Evolutionary conservation across 2,329 filamentous ascomycete genomes (phyloP).

Genomic region (Alternaria ethzedia): DNA sequence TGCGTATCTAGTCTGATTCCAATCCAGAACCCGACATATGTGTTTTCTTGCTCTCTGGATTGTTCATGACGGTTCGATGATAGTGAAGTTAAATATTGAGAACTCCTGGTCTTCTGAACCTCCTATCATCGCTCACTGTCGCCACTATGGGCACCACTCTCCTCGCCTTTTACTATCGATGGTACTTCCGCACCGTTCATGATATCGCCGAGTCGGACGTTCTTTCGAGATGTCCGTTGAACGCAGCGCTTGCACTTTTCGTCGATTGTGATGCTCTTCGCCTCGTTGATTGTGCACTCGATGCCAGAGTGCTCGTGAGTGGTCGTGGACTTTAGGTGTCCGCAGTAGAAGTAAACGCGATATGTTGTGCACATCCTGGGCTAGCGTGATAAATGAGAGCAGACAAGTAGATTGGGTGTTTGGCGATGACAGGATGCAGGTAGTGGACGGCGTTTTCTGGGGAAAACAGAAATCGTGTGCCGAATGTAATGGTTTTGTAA

Average conservation of each 20-base stretch:
- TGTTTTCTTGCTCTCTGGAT: background rate
- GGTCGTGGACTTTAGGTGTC: background rate
- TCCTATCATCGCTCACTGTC: background rate
- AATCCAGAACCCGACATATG: background rate
- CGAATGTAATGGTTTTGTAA: background rate
- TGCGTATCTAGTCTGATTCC: background rate
- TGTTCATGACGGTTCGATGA: background rate
- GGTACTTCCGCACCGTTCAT: background rate
- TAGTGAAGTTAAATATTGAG: background rate
- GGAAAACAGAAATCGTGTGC: background rate
- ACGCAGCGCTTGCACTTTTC: background rate
- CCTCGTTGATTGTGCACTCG: background rate
- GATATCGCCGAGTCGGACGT: background rate
- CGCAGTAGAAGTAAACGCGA: constrained; percentile 1
- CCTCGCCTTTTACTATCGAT: background rate
- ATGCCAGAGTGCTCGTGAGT: background rate
- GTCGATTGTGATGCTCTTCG: background rate
- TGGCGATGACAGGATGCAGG: background rate
- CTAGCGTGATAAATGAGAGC: background rate
- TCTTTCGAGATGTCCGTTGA: background rate
- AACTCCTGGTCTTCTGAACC: background rate
- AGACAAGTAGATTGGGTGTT: background rate
- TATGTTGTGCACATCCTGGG: background rate
- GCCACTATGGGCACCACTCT: background rate
- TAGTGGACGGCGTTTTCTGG: background rate